These are phyloP conservation scores for Lecanicillium sp. DNA, from an alignment of 2,329 filamentous ascomycete species.

Conservation along the genomic window DNA sequence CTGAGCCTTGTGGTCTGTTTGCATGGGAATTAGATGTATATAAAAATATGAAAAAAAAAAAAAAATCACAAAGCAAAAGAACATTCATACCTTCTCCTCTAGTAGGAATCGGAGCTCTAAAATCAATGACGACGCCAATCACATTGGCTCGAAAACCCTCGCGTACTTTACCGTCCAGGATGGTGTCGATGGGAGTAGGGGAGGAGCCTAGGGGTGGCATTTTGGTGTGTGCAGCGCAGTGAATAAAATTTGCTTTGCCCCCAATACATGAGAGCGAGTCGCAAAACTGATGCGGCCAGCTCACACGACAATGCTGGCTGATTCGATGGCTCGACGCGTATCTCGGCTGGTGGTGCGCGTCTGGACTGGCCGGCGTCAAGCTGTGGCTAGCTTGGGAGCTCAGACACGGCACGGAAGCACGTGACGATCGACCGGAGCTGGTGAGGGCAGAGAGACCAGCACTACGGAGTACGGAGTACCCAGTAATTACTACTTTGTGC, in stretches of 20 bases:
- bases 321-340: constrained; percentile 1
- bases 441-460: neutral
- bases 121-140: constrained; percentile 66
- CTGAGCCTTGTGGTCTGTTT: constrained; percentile 53
- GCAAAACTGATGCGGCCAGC: too few relatives aligned
- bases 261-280: too few relatives aligned
- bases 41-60: too few relatives aligned
- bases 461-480: too few relatives aligned
- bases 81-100: constrained; percentile 45
- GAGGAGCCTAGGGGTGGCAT: constrained; percentile 10
- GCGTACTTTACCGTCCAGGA: constrained; percentile 35
- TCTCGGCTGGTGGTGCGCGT: neutral
- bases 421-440: too few relatives aligned
- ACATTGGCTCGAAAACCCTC: constrained; percentile 44
- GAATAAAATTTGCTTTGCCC: neutral
- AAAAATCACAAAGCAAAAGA: neutral
- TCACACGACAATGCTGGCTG: neutral
- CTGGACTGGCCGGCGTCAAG: neutral
- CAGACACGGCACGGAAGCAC: constrained; percentile 8
- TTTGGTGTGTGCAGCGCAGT: neutral
- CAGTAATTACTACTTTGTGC: too few relatives aligned
- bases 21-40: too few relatives aligned
- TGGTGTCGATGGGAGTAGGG: constrained; percentile 27
- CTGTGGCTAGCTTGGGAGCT: too few relatives aligned
- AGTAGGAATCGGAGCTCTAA: constrained; percentile 46